Percentiles rank a stretch among this genome's conserved stretches.
phyloP scores from a whole-genome alignment of 306 rosid species.

The Vigna mungo region DNA sequence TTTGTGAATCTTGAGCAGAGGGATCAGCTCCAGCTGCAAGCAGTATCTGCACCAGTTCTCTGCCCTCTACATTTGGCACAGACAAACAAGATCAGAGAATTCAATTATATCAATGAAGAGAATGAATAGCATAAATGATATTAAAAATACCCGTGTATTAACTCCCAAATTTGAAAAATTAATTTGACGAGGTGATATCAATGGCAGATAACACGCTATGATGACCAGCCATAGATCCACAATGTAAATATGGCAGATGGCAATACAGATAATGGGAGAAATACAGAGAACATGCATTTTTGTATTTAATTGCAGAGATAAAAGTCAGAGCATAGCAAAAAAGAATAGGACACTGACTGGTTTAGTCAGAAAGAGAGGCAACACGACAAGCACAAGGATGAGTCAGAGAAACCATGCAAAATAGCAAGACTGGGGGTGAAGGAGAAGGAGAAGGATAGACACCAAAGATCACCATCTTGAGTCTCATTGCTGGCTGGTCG shows the following conservation, averaged over 20 bases:
- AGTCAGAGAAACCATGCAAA: neutral
- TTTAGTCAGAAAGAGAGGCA: too few species aligned
- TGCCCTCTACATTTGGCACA: conserved; percentile 70
- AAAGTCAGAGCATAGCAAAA: neutral
- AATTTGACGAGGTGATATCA: neutral
- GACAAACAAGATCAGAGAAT: conserved; percentile 43
- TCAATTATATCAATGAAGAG: conserved; percentile 10
- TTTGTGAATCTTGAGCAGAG: conserved; percentile 84
- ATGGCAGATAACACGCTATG: neutral
- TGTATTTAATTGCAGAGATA: neutral
- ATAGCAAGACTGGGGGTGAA: neutral
- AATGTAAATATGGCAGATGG: neutral
- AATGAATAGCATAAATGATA: neutral
- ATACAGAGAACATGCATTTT: neutral
- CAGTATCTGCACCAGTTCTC: conserved; percentile 87
- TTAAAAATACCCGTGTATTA: conserved; percentile 20
- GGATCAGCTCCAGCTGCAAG: conserved; percentile 96
- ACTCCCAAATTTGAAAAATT: conserved; percentile 11
- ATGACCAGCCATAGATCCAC: neutral
- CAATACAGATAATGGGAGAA: too few species aligned
- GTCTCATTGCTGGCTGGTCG: neutral
- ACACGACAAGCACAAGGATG: neutral
- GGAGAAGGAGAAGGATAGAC: neutral
- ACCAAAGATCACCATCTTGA: neutral
- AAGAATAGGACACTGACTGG: neutral